Conservation (phyloP, 352 stramenopile genomes). For the Phytophthora podocarpi region DNA sequence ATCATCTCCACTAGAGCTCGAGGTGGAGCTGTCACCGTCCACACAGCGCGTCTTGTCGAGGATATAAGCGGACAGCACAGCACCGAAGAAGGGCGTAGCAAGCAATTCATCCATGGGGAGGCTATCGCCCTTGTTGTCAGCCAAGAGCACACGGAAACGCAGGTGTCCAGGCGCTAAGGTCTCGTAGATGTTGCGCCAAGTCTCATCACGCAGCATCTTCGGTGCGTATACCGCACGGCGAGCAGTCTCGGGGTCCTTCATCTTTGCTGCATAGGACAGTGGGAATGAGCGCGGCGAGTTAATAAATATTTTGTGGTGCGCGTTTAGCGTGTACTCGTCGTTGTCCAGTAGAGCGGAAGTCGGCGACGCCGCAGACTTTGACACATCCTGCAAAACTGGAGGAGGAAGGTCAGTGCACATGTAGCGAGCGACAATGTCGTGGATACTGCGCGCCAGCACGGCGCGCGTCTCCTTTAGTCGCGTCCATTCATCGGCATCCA, state of each 20-base stretch:
- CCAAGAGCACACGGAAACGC: slow-evolving; percentile 59
- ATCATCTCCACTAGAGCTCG: slow-evolving; percentile 33
- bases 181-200: slow-evolving; percentile 76
- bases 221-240: slow-evolving; percentile 62
- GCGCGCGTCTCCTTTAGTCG: slow-evolving; percentile 62
- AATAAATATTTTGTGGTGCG: slow-evolving; percentile 87
- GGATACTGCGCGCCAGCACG: slow-evolving; percentile 63
- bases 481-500: slow-evolving; percentile 57
- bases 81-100: slow-evolving; percentile 62
- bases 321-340: slow-evolving; percentile 73
- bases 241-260: slow-evolving; percentile 47
- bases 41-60: slow-evolving; percentile 44
- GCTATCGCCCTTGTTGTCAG: slow-evolving; percentile 67
- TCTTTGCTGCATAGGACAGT: slow-evolving; percentile 49
- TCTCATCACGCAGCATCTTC: slow-evolving; percentile 77
- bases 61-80: slow-evolving; percentile 69
- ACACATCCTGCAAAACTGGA: slow-evolving; percentile 63
- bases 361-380: slow-evolving; percentile 40
- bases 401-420: slow-evolving; percentile 66
- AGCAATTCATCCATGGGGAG: slow-evolving; percentile 70
- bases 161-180: slow-evolving; percentile 57
- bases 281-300: slow-evolving; percentile 74
- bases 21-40: slow-evolving; percentile 26
- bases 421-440: slow-evolving; percentile 71
- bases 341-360: slow-evolving; percentile 43